Evolutionary conservation across 1,284 basidiomycete genomes (phyloP).

Genomic region (Ganoderma leucocontextum): DNA sequence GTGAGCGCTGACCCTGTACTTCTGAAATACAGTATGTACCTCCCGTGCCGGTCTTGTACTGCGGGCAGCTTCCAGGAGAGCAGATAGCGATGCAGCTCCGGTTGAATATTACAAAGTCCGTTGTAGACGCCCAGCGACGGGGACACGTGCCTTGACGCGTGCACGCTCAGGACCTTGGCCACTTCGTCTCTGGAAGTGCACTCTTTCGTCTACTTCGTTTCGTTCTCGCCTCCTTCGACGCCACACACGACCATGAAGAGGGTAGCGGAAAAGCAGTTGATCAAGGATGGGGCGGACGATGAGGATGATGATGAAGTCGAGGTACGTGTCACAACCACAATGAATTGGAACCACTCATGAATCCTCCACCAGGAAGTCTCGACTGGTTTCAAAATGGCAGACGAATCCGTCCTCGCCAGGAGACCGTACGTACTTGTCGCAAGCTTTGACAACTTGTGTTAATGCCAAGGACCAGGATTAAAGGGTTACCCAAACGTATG

Average conservation of each 20-base stretch:
- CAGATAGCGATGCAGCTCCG: neutral
- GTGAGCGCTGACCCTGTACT: neutral
- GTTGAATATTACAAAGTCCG: conserved; percentile 3
- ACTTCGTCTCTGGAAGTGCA: neutral
- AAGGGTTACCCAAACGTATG: conserved; percentile 61
- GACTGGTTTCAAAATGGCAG: conserved; percentile 62
- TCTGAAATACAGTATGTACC: neutral
- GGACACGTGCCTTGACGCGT: conserved; percentile 9
- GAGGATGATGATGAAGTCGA: conserved; percentile 48
- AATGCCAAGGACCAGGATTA: conserved; percentile 52
- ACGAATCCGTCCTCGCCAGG: conserved; percentile 56
- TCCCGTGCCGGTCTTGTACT: neutral
- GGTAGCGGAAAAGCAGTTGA: conserved; percentile 76
- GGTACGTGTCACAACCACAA: conserved; percentile 21
- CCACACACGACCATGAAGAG: conserved; percentile 65
- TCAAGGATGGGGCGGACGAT: conserved; percentile 60
- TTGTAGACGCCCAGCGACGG: neutral
- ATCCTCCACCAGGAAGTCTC: conserved; percentile 48
- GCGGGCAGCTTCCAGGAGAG: neutral
- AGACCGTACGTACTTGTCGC: conserved; percentile 54
- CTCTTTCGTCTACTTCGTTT: neutral
- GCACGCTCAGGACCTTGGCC: neutral
- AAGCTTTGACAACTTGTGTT: neutral
- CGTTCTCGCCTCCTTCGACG: neutral
- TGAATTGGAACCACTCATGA: neutral